These are phyloP conservation scores for Fragaria iinumae DNA, from an alignment of 306 rosid genomes.

Conservation along the genomic window DNA sequence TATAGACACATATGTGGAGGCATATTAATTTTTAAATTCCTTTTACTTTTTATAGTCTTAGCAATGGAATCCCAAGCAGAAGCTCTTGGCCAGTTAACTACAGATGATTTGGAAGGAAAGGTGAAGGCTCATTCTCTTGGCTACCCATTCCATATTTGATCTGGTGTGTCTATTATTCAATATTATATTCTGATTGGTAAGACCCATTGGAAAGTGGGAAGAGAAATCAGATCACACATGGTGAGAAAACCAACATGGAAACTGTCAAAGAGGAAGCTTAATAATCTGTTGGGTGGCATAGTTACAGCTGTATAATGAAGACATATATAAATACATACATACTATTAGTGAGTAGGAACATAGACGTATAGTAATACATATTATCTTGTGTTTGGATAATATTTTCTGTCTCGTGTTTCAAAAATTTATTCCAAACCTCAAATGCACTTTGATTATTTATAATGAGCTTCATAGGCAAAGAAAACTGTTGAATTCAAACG, in stretches of 20 bases:
- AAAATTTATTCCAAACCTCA: background rate
- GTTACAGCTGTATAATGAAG: background rate
- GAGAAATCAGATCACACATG: background rate
- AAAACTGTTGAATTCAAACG: background rate
- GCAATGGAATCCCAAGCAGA: slow-evolving; percentile 97
- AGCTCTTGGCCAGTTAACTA: slow-evolving; percentile 91
- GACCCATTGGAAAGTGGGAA: background rate
- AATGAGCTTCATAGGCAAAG: background rate
- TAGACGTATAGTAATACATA: background rate
- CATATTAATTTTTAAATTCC: slow-evolving; percentile 19
- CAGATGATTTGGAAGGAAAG: slow-evolving; percentile 92
- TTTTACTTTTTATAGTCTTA: slow-evolving; percentile 52
- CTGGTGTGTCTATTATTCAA: background rate
- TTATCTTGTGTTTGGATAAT: background rate
- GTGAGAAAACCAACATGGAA: background rate
- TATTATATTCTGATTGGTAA: background rate
- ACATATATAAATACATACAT: background rate
- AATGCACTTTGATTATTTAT: background rate
- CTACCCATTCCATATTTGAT: background rate
- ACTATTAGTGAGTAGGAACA: background rate
- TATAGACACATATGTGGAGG: background rate
- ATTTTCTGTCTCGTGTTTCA: background rate
- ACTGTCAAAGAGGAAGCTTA: background rate
- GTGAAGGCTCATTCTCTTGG: slow-evolving; percentile 32
- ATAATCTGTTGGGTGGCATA: background rate